Conservation (phyloP, 176 grass and related monocot genomes). For the Ampelocalamus luodianensis region DNA sequence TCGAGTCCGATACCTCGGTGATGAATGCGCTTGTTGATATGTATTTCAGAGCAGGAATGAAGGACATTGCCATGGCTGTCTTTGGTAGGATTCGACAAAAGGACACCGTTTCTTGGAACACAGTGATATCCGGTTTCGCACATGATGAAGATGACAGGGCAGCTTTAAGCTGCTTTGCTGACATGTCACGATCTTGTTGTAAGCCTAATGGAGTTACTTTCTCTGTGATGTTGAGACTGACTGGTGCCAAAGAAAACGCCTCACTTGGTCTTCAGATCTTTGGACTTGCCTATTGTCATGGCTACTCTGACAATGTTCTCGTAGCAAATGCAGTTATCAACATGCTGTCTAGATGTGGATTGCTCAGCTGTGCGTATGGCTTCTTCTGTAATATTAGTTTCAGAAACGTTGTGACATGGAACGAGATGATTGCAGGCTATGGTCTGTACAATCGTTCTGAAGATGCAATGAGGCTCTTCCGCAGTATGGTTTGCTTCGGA, state of each 20-base stretch:
- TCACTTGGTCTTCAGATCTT: constrained; percentile 56
- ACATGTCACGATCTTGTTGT: constrained; percentile 38
- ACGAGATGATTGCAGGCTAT: constrained; percentile 63
- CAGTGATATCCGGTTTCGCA: constrained; percentile 41
- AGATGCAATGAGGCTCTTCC: constrained; percentile 54
- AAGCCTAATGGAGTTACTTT: constrained; percentile 60
- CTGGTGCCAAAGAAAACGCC: constrained; percentile 38
- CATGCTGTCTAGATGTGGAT: constrained; percentile 55
- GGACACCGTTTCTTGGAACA: constrained; percentile 68
- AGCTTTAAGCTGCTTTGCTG: constrained; percentile 36
- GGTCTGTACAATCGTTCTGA: constrained; percentile 38
- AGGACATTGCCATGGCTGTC: constrained; percentile 33
- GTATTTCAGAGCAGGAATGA: constrained; percentile 53
- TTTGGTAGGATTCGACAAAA: constrained; percentile 46
- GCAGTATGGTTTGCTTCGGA: constrained; percentile 30
- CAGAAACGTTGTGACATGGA: constrained; percentile 57
- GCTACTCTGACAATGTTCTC: constrained; percentile 49
- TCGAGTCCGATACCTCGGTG: constrained; percentile 48
- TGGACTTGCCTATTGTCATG: constrained; percentile 47
- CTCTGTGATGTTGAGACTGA: constrained; percentile 50
- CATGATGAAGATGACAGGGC: constrained; percentile 42
- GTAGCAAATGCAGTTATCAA: constrained; percentile 62
- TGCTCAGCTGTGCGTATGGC: constrained; percentile 43
- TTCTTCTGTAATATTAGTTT: constrained; percentile 40
- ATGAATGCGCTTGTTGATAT: constrained; percentile 59